A percentile compares a stretch with the other conserved stretches of the same genome.
These are phyloP conservation scores for Chimonanthus praecox DNA, from an alignment of 164 flowering plant species.

Conservation along the genomic window DNA sequence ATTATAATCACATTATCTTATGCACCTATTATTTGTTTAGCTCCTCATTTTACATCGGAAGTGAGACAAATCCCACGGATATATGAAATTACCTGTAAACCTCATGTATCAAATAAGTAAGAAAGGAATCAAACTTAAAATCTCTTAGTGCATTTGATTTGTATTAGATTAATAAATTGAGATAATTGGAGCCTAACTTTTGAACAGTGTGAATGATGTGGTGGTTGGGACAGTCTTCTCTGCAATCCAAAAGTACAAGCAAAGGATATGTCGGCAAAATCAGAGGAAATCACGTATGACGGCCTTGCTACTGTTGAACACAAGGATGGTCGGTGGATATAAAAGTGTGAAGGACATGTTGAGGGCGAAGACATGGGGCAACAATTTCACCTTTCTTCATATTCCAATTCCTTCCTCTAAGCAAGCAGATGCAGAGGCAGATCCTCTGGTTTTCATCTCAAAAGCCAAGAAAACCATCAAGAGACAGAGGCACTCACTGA, in stretches of 20 bases:
- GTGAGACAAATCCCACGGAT: too few relatives aligned
- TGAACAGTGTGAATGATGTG: conserved; percentile 38
- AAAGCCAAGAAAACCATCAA: conserved; percentile 26
- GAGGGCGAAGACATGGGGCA: conserved; percentile 32
- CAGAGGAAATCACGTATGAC: conserved; percentile 24
- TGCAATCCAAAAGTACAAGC: conserved; percentile 51
- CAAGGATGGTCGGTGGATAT: conserved; percentile 34
- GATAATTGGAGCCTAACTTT: too few relatives aligned
- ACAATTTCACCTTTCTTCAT: conserved; percentile 22
- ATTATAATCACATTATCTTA: too few relatives aligned
- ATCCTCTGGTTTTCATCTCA: conserved; percentile 32
- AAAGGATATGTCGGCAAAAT: conserved; percentile 8
- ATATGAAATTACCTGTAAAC: too few relatives aligned
- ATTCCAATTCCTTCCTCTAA: conserved; percentile 11
- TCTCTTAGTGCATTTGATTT: too few relatives aligned
- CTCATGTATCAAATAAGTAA: too few relatives aligned
- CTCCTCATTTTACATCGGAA: too few relatives aligned
- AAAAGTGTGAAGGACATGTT: conserved; percentile 37
- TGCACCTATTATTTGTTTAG: too few relatives aligned
- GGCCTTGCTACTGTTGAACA: conserved; percentile 49
- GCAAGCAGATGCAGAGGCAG: not conserved
- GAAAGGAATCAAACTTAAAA: too few relatives aligned
- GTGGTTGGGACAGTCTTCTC: conserved; percentile 37
- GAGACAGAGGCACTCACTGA: conserved; percentile 30
- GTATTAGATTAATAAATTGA: too few relatives aligned